Evolutionary conservation across 768 basidiomycete genomes (phyloP).

Genomic region (Pleurotus tuber-regium): DNA sequence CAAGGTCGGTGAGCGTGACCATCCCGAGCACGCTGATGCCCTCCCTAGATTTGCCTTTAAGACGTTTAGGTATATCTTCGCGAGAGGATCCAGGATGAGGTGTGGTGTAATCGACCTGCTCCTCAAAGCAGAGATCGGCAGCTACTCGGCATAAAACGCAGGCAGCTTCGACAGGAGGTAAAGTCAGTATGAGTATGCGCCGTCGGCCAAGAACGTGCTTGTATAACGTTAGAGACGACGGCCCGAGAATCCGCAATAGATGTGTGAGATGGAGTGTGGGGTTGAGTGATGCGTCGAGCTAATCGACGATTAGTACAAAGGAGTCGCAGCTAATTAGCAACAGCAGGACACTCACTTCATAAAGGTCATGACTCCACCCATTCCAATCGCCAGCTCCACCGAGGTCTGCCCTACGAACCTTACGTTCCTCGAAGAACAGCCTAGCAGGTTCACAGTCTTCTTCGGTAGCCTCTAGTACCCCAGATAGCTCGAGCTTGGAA

Average conservation of each 20-base stretch:
- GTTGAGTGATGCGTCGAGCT: slow-evolving; percentile 48
- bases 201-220: slow-evolving; percentile 74
- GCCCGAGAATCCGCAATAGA: slow-evolving; percentile 73
- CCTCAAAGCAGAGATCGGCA: slow-evolving; percentile 47
- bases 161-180: slow-evolving; percentile 77
- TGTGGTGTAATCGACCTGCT: slow-evolving; percentile 31
- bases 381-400: slow-evolving; percentile 60
- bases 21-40: slow-evolving; percentile 73
- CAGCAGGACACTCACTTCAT: slow-evolving; percentile 50
- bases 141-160: slow-evolving; percentile 75
- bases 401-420: slow-evolving; percentile 45
- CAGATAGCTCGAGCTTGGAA: slow-evolving; percentile 44
- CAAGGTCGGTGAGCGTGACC: slow-evolving; percentile 74
- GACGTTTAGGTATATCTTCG: slow-evolving; percentile 12
- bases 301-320: too few species aligned
- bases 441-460: slow-evolving; percentile 62
- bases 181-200: slow-evolving; percentile 76
- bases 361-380: slow-evolving; percentile 68
- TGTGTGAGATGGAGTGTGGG: slow-evolving; percentile 76
- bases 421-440: slow-evolving; percentile 64
- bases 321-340: too few species aligned
- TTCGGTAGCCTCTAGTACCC: slow-evolving; percentile 46
- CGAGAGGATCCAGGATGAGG: slow-evolving; percentile 19
- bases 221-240: slow-evolving; percentile 74
- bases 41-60: slow-evolving; percentile 42